A percentile compares a stretch with the other conserved stretches of the same genome.
Conservation (phyloP, 2,329 filamentous ascomycete genomes). For the Dactylellina cionopaga region DNA sequence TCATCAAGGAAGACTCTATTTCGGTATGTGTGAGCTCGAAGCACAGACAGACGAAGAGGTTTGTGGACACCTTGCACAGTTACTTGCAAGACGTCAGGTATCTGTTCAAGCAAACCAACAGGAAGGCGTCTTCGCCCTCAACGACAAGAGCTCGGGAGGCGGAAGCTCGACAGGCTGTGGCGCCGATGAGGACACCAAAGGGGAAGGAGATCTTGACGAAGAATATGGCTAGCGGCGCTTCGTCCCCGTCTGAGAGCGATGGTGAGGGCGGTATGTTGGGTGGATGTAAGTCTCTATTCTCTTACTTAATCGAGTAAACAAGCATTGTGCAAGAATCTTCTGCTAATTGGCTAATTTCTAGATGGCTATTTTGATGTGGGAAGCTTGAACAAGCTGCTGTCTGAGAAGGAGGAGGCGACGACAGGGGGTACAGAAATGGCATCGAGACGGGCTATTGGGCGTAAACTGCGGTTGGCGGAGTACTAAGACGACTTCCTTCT, state of each 20-base stretch:
- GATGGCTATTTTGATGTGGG: slow-evolving; percentile 57
- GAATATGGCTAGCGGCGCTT: slow-evolving; percentile 24
- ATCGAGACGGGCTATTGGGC: slow-evolving; percentile 54
- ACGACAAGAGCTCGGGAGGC: slow-evolving; percentile 71
- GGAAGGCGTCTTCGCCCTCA: slow-evolving; percentile 66
- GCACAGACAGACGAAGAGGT: slow-evolving; percentile 89
- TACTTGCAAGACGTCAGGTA: slow-evolving; percentile 92
- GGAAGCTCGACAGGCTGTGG: slow-evolving; percentile 63
- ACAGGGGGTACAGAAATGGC: slow-evolving; percentile 30
- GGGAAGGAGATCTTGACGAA: slow-evolving; percentile 53
- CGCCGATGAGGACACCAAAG: slow-evolving; percentile 43
- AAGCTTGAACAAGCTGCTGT: slow-evolving; percentile 55
- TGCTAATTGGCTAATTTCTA: slow-evolving; percentile 15
- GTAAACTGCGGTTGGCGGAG: slow-evolving; percentile 55
- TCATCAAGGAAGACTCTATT: slow-evolving; percentile 93
- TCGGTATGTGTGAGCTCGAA: slow-evolving; percentile 93
- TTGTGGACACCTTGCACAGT: slow-evolving; percentile 86
- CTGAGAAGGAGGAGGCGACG: slow-evolving; percentile 54
- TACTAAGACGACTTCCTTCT: slow-evolving; percentile 52
- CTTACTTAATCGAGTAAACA: not conserved
- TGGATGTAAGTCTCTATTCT: slow-evolving; percentile 52
- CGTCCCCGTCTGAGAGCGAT: slow-evolving; percentile 54
- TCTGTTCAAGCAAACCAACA: slow-evolving; percentile 76
- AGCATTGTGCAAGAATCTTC: not conserved
- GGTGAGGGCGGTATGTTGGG: slow-evolving; percentile 57